Conservation (phyloP, 1,139 yeast genomes). For the Hyphopichia pseudoburtonii region DNA sequence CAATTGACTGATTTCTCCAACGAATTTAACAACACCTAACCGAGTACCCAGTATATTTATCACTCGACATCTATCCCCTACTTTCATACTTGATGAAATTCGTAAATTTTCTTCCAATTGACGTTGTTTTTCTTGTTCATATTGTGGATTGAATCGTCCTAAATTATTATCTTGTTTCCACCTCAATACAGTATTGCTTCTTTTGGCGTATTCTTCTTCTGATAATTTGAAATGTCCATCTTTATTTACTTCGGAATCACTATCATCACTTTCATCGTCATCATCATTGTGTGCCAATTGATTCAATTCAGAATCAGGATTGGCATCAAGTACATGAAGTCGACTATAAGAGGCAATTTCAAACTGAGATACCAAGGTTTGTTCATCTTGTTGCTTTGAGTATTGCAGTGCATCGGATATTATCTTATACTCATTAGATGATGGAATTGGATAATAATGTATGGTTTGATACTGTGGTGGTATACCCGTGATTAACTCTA, state of each 20-base stretch:
- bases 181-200: constrained; percentile 61
- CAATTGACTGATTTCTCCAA: constrained; percentile 67
- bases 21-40: constrained; percentile 63
- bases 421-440: constrained; percentile 33
- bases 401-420: constrained; percentile 20
- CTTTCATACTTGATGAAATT: constrained; percentile 19
- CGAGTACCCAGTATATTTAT: constrained; percentile 53
- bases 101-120: constrained; percentile 17
- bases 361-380: constrained; percentile 17
- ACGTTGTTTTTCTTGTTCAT: constrained; percentile 21
- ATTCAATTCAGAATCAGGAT: constrained; percentile 49
- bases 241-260: constrained; percentile 30
- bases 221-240: constrained; percentile 46
- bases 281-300: constrained; percentile 36
- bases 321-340: constrained; percentile 54
- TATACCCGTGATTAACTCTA: constrained; percentile 80
- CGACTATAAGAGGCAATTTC: constrained; percentile 39
- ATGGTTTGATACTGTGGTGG: constrained; percentile 60
- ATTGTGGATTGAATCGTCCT: constrained; percentile 71
- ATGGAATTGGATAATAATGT: constrained; percentile 44
- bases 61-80: constrained; percentile 42
- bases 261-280: constrained; percentile 32
- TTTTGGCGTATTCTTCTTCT: constrained; percentile 65
- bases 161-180: constrained; percentile 72
- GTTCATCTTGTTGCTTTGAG: constrained; percentile 15